Evolutionary conservation across 1,139 yeast genomes (phyloP).

Genomic region (Candida gigantensis): DNA sequence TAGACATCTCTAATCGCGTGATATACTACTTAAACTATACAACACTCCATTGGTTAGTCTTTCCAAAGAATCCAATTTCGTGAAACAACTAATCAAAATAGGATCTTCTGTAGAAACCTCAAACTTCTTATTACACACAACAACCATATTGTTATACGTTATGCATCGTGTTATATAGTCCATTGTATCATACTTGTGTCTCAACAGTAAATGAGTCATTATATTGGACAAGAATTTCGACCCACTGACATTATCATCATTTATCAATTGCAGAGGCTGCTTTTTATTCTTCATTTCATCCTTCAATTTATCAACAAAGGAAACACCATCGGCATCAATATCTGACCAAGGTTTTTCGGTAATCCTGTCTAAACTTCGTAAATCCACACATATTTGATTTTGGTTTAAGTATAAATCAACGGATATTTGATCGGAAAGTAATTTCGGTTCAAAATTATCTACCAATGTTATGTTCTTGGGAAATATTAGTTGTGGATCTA

Average conservation of each 20-base stretch:
- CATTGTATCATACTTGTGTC: conserved; percentile 36
- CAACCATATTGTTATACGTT: conserved; percentile 43
- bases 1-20: too few species aligned
- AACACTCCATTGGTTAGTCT: background rate
- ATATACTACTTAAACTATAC: background rate
- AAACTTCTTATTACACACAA: conserved; percentile 43
- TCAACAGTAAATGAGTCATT: conserved; percentile 31
- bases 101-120: conserved; percentile 50
- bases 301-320: conserved; percentile 42
- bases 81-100: conserved; percentile 43
- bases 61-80: conserved; percentile 47
- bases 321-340: conserved; percentile 34
- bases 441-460: conserved; percentile 33
- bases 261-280: background rate
- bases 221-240: conserved; percentile 24
- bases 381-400: conserved; percentile 47
- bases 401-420: conserved; percentile 45
- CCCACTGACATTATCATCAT: conserved; percentile 2
- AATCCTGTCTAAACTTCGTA: conserved; percentile 39
- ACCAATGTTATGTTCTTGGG: conserved; percentile 35
- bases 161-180: conserved; percentile 49
- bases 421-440: conserved; percentile 29
- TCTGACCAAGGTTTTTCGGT: conserved; percentile 47
- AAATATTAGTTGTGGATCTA: conserved; percentile 43
- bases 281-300: conserved; percentile 37